Conservation (phyloP, 768 basidiomycete genomes). For the Porpolomopsis calyptriformis region DNA sequence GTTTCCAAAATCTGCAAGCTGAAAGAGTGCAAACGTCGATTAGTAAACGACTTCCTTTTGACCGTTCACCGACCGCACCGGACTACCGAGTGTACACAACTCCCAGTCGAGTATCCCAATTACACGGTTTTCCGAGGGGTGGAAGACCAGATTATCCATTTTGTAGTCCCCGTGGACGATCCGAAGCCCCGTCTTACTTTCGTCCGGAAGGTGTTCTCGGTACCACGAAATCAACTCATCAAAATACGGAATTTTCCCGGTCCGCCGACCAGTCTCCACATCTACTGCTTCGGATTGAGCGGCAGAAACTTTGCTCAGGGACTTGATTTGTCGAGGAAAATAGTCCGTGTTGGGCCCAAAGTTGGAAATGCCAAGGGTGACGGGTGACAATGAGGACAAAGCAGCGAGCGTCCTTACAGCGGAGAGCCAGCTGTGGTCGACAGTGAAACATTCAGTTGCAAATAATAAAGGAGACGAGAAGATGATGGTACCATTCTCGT, state of each 20-base stretch:
- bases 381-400: slow-evolving; percentile 54
- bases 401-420: slow-evolving; percentile 61
- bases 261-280: slow-evolving; percentile 45
- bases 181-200: slow-evolving; percentile 61
- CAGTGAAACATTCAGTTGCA: no score
- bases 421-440: slow-evolving; percentile 58
- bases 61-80: slow-evolving; percentile 33
- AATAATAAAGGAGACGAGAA: background rate
- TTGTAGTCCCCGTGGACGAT: slow-evolving; percentile 98
- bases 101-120: slow-evolving; percentile 98
- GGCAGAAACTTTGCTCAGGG: slow-evolving; percentile 70
- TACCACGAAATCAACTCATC: slow-evolving; percentile 73
- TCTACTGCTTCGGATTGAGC: slow-evolving; percentile 65
- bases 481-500: slow-evolving; percentile 50
- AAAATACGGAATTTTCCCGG: slow-evolving; percentile 69
- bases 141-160: slow-evolving; percentile 94
- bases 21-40: slow-evolving; percentile 1
- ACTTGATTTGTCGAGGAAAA: slow-evolving; percentile 90
- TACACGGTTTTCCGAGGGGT: slow-evolving; percentile 81
- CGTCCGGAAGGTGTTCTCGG: slow-evolving; percentile 60
- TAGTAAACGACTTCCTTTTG: background rate
- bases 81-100: slow-evolving; percentile 87
- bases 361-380: slow-evolving; percentile 51
- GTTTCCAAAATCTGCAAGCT: slow-evolving; percentile 87
- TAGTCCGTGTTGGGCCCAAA: slow-evolving; percentile 73